phyloP scores from a whole-genome alignment of 768 basidiomycete species.

The Exidia glandulosa region DNA sequence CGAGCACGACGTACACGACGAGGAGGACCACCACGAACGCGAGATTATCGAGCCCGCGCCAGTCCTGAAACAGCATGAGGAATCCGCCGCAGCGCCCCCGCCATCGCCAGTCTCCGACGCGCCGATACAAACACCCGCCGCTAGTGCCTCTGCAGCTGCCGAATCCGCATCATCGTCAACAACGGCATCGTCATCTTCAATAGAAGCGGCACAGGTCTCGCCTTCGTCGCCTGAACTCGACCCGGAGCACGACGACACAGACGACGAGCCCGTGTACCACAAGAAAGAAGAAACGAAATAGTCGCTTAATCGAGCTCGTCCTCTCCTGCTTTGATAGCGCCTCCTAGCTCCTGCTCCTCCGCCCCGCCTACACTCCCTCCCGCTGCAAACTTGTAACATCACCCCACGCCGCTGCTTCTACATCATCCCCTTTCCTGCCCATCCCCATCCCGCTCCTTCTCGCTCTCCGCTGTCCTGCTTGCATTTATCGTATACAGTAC shows the following conservation, averaged over 20 bases:
- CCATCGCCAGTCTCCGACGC: not conserved
- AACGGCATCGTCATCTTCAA: not conserved
- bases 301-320: not conserved
- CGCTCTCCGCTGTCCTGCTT: not conserved
- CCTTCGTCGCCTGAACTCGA: not conserved
- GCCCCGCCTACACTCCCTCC: not conserved
- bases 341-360: not conserved
- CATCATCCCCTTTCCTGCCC: not conserved
- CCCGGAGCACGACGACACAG: not conserved
- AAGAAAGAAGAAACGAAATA: not conserved
- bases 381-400: not conserved
- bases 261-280: slow-evolving; percentile 1
- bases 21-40: not conserved
- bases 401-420: not conserved
- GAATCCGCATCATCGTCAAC: not conserved
- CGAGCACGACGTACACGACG: not conserved
- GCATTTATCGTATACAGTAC: not conserved
- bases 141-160: no score
- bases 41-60: not conserved
- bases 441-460: no score
- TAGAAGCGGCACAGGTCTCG: no score
- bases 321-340: not conserved
- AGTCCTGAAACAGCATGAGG: not conserved
- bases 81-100: not conserved
- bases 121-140: not conserved